A percentile compares a stretch with the other conserved stretches of the same genome.
These are phyloP conservation scores for Thelephora ganbajun DNA, from an alignment of 768 basidiomycete genomes.

Conservation along the genomic window DNA sequence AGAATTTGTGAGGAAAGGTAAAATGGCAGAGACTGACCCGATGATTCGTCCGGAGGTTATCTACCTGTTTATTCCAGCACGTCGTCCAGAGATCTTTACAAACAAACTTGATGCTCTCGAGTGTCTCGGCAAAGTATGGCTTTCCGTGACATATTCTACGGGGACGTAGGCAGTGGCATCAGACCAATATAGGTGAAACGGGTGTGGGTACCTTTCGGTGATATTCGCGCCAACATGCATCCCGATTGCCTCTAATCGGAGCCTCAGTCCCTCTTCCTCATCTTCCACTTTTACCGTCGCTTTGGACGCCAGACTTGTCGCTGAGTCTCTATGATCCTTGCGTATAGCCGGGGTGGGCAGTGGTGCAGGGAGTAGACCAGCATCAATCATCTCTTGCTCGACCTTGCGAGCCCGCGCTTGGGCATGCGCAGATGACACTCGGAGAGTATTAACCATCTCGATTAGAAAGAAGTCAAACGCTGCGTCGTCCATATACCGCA, in stretches of 20 bases:
- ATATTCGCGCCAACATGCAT: slow-evolving; percentile 78
- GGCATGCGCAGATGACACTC: slow-evolving; percentile 62
- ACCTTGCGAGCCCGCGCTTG: slow-evolving; percentile 48
- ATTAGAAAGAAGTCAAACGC: slow-evolving; percentile 82
- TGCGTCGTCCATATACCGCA: slow-evolving; percentile 45
- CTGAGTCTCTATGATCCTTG: slow-evolving; percentile 25
- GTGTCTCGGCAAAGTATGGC: slow-evolving; percentile 62
- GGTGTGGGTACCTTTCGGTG: slow-evolving; percentile 55
- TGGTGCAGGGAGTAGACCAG: slow-evolving; percentile 52
- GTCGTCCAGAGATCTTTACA: slow-evolving; percentile 94
- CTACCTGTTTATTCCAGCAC: slow-evolving; percentile 91
- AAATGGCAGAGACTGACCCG: slow-evolving; percentile 35
- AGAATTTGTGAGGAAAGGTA: neutral
- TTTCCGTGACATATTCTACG: slow-evolving; percentile 63
- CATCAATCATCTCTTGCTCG: slow-evolving; percentile 69
- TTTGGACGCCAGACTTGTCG: slow-evolving; percentile 16
- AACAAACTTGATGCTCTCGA: slow-evolving; percentile 89
- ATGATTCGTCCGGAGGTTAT: slow-evolving; percentile 91
- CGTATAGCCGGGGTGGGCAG: slow-evolving; percentile 27
- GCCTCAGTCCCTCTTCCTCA: slow-evolving; percentile 58
- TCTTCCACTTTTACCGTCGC: slow-evolving; percentile 29
- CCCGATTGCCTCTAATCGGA: slow-evolving; percentile 71
- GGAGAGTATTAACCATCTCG: slow-evolving; percentile 61
- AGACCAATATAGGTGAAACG: neutral
- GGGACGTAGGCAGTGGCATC: neutral